Percentiles rank a stretch among this genome's conserved stretches.
Conservation (phyloP, 2,329 filamentous ascomycete species). For the Paraconiothyrium brasiliense region DNA sequence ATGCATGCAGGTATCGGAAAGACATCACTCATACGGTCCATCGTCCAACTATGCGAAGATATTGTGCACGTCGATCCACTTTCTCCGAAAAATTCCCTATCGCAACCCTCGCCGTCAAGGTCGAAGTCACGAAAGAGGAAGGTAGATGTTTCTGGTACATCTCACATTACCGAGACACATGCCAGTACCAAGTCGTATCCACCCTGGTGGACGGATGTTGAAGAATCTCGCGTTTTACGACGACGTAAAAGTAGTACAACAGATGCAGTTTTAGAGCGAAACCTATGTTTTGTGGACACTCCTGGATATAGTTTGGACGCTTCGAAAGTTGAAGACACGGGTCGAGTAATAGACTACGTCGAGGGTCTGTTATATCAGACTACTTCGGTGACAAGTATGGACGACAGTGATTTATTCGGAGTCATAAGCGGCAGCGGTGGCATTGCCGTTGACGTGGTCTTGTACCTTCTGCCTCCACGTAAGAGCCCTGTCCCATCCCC, state of each 20-base stretch:
- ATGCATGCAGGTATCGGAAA: constrained; percentile 79
- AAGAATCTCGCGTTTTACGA: constrained; percentile 68
- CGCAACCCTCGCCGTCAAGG: constrained; percentile 34
- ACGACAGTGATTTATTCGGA: constrained; percentile 77
- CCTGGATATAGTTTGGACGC: constrained; percentile 66
- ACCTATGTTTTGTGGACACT: constrained; percentile 93
- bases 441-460: constrained; percentile 81
- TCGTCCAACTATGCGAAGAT: constrained; percentile 86
- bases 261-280: constrained; percentile 85
- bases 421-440: constrained; percentile 84
- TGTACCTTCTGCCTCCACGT: constrained; percentile 84
- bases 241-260: constrained; percentile 73
- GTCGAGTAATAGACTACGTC: constrained; percentile 70
- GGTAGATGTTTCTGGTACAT: constrained; percentile 30
- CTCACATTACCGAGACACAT: constrained; percentile 51
- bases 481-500: constrained; percentile 40
- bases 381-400: constrained; percentile 68
- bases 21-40: constrained; percentile 86
- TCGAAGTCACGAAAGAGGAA: constrained; percentile 39
- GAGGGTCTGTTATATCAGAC: constrained; percentile 73
- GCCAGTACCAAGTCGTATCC: constrained; percentile 73
- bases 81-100: constrained; percentile 38
- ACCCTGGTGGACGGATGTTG: constrained; percentile 85
- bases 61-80: constrained; percentile 91
- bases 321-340: constrained; percentile 36